Evolutionary conservation across 805 yeast species (phyloP).

Genomic region (Candida patagonica): DNA sequence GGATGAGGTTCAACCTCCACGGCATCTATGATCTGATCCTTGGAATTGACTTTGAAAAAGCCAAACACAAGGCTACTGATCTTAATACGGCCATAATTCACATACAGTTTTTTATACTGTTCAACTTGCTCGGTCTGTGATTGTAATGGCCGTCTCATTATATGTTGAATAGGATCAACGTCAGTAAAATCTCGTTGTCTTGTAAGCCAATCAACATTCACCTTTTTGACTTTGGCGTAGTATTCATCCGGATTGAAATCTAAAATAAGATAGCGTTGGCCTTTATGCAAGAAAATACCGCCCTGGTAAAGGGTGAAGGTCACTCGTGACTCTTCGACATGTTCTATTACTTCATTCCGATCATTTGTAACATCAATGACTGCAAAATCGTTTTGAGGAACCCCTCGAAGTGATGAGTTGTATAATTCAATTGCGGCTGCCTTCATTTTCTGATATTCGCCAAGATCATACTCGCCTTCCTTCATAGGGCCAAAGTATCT

Average conservation of each 20-base stretch:
- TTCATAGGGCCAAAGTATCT: constrained; percentile 41
- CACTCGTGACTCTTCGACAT: constrained; percentile 79
- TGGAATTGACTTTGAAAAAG: constrained; percentile 74
- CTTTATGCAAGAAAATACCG: constrained; percentile 90
- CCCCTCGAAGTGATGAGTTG: constrained; percentile 65
- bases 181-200: constrained; percentile 87
- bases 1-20: constrained; percentile 92
- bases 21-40: constrained; percentile 77
- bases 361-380: constrained; percentile 83
- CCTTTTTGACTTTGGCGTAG: constrained; percentile 78
- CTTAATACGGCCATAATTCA: constrained; percentile 62
- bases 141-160: constrained; percentile 17
- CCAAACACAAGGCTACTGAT: constrained; percentile 82
- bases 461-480: background rate
- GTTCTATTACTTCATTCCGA: constrained; percentile 69
- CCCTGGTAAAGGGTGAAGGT: constrained; percentile 88
- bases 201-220: constrained; percentile 91
- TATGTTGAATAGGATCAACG: constrained; percentile 59
- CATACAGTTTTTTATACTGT: constrained; percentile 6
- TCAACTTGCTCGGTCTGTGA: constrained; percentile 1
- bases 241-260: constrained; percentile 74
- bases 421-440: constrained; percentile 1
- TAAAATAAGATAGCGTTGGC: constrained; percentile 75
- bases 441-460: background rate
- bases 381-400: constrained; percentile 73